Evolutionary conservation across 305 asterid genomes (phyloP).

Genomic region (Nicotiana rustica): DNA sequence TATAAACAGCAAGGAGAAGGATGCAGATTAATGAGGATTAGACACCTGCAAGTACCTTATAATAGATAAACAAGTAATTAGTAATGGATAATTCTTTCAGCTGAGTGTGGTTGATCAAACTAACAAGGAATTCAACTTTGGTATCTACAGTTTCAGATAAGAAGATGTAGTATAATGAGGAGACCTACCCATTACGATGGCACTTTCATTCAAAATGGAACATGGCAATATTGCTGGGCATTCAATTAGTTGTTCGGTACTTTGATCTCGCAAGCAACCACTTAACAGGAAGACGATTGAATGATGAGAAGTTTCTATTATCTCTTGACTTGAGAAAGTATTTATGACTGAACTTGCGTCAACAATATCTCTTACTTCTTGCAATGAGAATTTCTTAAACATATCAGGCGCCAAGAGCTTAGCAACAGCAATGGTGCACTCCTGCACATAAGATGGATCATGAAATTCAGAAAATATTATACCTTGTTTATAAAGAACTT

Average conservation of each 20-base stretch:
- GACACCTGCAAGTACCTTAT: not conserved
- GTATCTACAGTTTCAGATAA: not conserved
- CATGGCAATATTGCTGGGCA: constrained; percentile 31
- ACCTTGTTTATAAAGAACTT: constrained; percentile 20
- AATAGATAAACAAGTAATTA: not conserved
- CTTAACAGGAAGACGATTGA: constrained; percentile 27
- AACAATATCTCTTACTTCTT: constrained; percentile 26
- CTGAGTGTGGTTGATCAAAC: not conserved
- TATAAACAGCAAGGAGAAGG: not conserved
- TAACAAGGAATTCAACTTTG: constrained; percentile 28
- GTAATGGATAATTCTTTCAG: not conserved
- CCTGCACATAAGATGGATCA: constrained; percentile 7
- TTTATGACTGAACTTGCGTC: constrained; percentile 27
- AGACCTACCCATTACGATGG: constrained; percentile 3
- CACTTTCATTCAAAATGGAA: constrained; percentile 9
- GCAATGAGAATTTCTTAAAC: constrained; percentile 26
- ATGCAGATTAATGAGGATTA: constrained; percentile 2
- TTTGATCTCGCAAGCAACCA: constrained; percentile 31
- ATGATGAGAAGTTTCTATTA: constrained; percentile 29
- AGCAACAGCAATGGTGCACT: constrained; percentile 28
- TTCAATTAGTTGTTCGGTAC: constrained; percentile 14
- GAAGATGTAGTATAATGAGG: constrained; percentile 2
- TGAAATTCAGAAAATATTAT: constrained; percentile 1
- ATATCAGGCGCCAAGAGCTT: constrained; percentile 27
- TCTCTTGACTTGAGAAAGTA: constrained; percentile 29